These are phyloP conservation scores for Candida dubliniensis DNA, from an alignment of 1,139 yeast species.

Conservation along the genomic window DNA sequence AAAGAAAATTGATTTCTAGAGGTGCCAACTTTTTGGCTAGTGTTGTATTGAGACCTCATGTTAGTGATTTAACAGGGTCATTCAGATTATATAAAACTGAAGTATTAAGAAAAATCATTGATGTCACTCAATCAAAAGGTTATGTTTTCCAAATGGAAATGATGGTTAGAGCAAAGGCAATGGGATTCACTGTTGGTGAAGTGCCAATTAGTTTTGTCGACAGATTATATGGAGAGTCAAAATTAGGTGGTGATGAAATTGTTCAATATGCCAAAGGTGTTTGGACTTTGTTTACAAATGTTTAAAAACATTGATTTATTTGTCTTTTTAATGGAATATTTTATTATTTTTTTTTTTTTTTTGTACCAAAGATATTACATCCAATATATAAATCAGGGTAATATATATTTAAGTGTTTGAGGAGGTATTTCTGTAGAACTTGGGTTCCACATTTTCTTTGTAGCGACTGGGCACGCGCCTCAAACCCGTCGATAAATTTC, in stretches of 20 bases:
- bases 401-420: no score
- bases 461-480: no score
- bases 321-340: background rate
- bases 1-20: slow-evolving; percentile 74
- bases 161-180: slow-evolving; percentile 79
- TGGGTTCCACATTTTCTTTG: no score
- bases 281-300: slow-evolving; percentile 66
- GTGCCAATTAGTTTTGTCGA: slow-evolving; percentile 82
- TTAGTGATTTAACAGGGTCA: slow-evolving; percentile 77
- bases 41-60: slow-evolving; percentile 68
- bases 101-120: slow-evolving; percentile 65
- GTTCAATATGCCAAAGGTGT: slow-evolving; percentile 76
- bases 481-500: background rate
- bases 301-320: slow-evolving; percentile 28
- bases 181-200: slow-evolving; percentile 73
- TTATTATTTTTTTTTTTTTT: no score
- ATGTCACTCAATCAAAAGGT: slow-evolving; percentile 73
- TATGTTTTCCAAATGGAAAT: slow-evolving; percentile 89
- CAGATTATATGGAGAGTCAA: slow-evolving; percentile 77
- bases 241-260: slow-evolving; percentile 81
- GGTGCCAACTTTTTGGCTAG: slow-evolving; percentile 83
- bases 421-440: no score
- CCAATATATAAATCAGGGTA: no score
- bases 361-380: no score
- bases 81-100: slow-evolving; percentile 75